Evolutionary conservation across 257 asterid species (phyloP).

Genomic region (Solanum peruvianum): DNA sequence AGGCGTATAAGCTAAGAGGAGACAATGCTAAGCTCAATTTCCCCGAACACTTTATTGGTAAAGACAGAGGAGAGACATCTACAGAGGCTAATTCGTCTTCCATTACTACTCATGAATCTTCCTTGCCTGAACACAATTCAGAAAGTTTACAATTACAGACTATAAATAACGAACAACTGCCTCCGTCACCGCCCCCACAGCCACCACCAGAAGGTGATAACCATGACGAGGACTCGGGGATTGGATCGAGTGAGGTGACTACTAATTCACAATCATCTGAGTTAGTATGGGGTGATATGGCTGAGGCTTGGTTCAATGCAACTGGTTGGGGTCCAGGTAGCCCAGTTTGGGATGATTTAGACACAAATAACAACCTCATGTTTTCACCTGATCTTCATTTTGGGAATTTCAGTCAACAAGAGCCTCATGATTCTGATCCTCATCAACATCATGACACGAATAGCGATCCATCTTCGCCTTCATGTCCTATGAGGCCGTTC

Average conservation of each 20-base stretch:
- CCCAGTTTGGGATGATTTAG: constrained; percentile 82
- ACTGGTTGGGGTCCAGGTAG: constrained; percentile 87
- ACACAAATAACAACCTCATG: constrained; percentile 38
- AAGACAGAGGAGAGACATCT: constrained; percentile 10
- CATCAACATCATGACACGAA: constrained; percentile 15
- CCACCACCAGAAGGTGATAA: constrained; percentile 1
- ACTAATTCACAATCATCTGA: constrained; percentile 36
- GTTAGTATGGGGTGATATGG: constrained; percentile 69
- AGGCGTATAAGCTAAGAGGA: constrained; percentile 77
- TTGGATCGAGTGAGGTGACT: constrained; percentile 12
- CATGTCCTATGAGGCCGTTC: constrained; percentile 30
- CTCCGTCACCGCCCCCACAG: background rate
- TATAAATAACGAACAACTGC: background rate
- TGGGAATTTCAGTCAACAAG: constrained; percentile 25
- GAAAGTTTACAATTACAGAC: background rate
- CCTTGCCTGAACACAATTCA: background rate
- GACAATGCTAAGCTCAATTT: constrained; percentile 81
- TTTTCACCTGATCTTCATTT: constrained; percentile 58
- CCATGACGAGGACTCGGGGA: constrained; percentile 16
- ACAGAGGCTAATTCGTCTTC: background rate
- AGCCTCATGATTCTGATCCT: constrained; percentile 15
- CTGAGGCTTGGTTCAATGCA: constrained; percentile 52
- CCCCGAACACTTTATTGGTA: constrained; percentile 63
- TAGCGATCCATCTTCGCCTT: constrained; percentile 21
- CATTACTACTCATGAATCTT: background rate